Percentiles rank a stretch among this genome's conserved stretches.
phyloP scores from a whole-genome alignment of 1,139 yeast genomes.

The Suhomyces chickasaworum region DNA sequence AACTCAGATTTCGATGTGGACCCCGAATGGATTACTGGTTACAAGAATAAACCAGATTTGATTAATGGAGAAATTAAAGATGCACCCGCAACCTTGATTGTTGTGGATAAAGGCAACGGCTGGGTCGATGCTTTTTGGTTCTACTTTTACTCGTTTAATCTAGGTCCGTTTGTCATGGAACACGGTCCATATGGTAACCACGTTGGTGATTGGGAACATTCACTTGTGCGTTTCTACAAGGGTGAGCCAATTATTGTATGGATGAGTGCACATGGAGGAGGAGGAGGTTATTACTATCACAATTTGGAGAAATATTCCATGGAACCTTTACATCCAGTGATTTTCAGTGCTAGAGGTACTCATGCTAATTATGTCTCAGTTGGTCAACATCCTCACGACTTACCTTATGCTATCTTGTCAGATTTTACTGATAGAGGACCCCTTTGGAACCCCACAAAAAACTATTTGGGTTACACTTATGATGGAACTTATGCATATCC shows the following conservation, averaged over 20 bases:
- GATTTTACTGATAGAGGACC: slow-evolving; percentile 96
- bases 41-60: slow-evolving; percentile 63
- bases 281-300: slow-evolving; percentile 79
- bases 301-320: slow-evolving; percentile 70
- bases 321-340: slow-evolving; percentile 59
- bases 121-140: slow-evolving; percentile 96
- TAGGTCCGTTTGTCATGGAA: slow-evolving; percentile 98
- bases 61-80: slow-evolving; percentile 68
- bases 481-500: slow-evolving; percentile 56
- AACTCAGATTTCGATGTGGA: slow-evolving; percentile 69
- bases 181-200: slow-evolving; percentile 96
- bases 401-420: slow-evolving; percentile 85
- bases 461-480: slow-evolving; percentile 77
- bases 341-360: slow-evolving; percentile 92
- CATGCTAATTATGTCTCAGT: slow-evolving; percentile 97
- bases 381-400: slow-evolving; percentile 94
- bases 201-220: slow-evolving; percentile 98
- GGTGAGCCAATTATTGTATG: slow-evolving; percentile 89
- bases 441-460: slow-evolving; percentile 87
- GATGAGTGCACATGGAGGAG: slow-evolving; percentile 99
- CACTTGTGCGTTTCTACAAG: slow-evolving; percentile 77
- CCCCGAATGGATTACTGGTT: slow-evolving; percentile 88
- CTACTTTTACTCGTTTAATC: slow-evolving; percentile 88
- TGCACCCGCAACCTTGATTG: slow-evolving; percentile 82
- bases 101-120: slow-evolving; percentile 90